A percentile compares a stretch with the other conserved stretches of the same genome.
phyloP scores from a whole-genome alignment of 805 yeast species.

The Kluyveromyces lactis region DNA sequence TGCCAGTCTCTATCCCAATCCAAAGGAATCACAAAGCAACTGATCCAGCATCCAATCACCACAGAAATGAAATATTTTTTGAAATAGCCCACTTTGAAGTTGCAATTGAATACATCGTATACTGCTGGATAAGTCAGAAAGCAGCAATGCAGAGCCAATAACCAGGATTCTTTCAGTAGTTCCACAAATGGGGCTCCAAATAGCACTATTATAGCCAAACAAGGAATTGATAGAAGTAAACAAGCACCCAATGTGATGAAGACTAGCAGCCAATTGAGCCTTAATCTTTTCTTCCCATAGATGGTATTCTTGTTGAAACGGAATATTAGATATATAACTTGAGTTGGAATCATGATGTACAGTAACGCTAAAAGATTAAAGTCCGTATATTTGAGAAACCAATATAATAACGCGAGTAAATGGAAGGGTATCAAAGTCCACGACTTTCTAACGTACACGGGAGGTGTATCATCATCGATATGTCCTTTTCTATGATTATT shows the following conservation, averaged over 20 bases:
- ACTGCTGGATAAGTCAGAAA: constrained; percentile 55
- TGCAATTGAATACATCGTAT: constrained; percentile 46
- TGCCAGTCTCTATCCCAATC: constrained; percentile 99
- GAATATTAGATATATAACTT: constrained; percentile 29
- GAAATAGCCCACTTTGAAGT: constrained; percentile 39
- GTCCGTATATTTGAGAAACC: constrained; percentile 23
- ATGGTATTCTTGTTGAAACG: constrained; percentile 28
- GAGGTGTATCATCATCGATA: constrained; percentile 23
- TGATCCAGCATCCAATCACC: constrained; percentile 76
- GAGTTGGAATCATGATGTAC: constrained; percentile 26
- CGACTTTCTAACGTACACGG: constrained; percentile 27
- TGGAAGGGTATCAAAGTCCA: constrained; percentile 26
- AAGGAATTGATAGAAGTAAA: constrained; percentile 19
- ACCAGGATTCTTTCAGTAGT: constrained; percentile 44
- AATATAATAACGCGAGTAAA: constrained; percentile 27
- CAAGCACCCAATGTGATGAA: constrained; percentile 20
- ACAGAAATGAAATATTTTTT: constrained; percentile 28
- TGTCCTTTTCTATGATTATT: constrained; percentile 15
- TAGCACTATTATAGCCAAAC: constrained; percentile 37
- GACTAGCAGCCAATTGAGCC: constrained; percentile 19
- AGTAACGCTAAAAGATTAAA: constrained; percentile 23
- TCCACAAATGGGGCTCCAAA: constrained; percentile 76
- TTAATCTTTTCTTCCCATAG: constrained; percentile 28
- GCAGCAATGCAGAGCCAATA: constrained; percentile 55
- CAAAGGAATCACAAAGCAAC: constrained; percentile 87